These are phyloP conservation scores for Phytophthora pinifolia DNA, from an alignment of 352 stramenopile genomes.

Conservation along the genomic window DNA sequence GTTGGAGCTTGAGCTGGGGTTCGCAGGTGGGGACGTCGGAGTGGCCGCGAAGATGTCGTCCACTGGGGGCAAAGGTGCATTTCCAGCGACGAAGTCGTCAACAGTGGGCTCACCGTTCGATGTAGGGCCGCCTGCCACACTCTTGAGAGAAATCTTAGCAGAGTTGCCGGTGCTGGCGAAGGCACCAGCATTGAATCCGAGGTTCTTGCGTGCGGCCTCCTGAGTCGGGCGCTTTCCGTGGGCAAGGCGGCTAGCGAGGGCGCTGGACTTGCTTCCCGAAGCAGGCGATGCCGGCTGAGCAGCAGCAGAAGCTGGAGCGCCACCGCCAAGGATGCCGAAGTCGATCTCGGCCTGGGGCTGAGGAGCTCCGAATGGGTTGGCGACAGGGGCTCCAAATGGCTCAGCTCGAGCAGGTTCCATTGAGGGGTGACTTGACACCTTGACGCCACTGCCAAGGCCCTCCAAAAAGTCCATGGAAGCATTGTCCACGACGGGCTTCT, in stretches of 20 bases:
- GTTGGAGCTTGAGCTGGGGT: constrained; percentile 20
- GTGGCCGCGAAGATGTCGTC: constrained; percentile 24
- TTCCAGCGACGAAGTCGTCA: constrained; percentile 54
- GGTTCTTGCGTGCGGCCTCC: constrained; percentile 58
- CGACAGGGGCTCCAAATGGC: neutral
- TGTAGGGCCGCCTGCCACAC: constrained; percentile 27
- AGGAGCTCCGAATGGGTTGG: constrained; percentile 21
- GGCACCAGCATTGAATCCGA: constrained; percentile 57
- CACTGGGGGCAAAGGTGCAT: constrained; percentile 17
- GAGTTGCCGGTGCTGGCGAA: constrained; percentile 36
- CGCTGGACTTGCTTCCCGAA: constrained; percentile 48
- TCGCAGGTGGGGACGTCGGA: constrained; percentile 15
- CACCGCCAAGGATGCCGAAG: constrained; percentile 24
- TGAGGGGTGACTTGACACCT: constrained; percentile 10
- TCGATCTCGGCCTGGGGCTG: constrained; percentile 18
- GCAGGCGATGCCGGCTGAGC: constrained; percentile 15
- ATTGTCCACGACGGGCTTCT: constrained; percentile 65
- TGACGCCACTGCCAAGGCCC: constrained; percentile 42
- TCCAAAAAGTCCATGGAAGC: constrained; percentile 71
- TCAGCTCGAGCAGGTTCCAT: constrained; percentile 14
- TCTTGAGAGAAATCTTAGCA: constrained; percentile 66
- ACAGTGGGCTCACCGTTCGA: constrained; percentile 33
- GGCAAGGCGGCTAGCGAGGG: constrained; percentile 58
- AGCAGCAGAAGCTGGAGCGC: constrained; percentile 11
- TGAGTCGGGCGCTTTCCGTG: constrained; percentile 72